Evolutionary conservation across 169 alveolate species (phyloP), one percentile per base, ranked within the genome.

Genomic region (Theileria annulata): DNA sequence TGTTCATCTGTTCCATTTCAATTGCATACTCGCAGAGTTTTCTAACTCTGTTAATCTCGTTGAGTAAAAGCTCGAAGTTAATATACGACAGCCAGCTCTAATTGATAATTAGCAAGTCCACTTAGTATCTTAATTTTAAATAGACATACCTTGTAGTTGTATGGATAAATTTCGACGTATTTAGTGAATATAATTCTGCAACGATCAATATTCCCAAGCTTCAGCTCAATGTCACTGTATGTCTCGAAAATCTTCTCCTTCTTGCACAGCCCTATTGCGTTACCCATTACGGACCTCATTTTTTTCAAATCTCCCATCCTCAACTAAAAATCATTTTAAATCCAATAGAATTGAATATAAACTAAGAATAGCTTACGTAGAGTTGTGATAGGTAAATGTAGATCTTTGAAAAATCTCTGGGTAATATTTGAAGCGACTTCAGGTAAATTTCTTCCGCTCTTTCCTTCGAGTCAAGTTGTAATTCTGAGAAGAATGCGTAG

Each of bases 401-500:
- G 13, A 96, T 71, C 86, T 97, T 96, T 31, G 98, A 91, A 81
- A 96, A 97, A 66, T 95, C 88, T 85, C 93, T 98, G n/a, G 98
- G 97, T 37, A 96, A 82, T 47, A 96, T 73, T 70, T 93, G 88
- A 9, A 96, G 87, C 21, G 94, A 88, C 78, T 95, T 95, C 75
- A 88, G 88, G 88, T 96, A 97, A 3, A 97, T 95, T 51, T 92
- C 87, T 31, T 94, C 86, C 19, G 98, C 95, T 48, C 94, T 90
- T 62, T 93, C 94, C 31, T 84, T 63, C 77, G 93, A 92, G 23
- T 85, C 68, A 48, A 96, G 95, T 71, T 84, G 84, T 28, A 93
- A 73, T 91, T 97, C 99, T 79, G 96, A 98, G 91, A 95, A 96
- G 48, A 96, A 79, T 49, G 99, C 98, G 91, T 96, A 97, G 85